A percentile compares a stretch with the other conserved stretches of the same genome.
Evolutionary conservation across 345 rosid genomes (phyloP).

Genomic region (Kernera saxatilis): DNA sequence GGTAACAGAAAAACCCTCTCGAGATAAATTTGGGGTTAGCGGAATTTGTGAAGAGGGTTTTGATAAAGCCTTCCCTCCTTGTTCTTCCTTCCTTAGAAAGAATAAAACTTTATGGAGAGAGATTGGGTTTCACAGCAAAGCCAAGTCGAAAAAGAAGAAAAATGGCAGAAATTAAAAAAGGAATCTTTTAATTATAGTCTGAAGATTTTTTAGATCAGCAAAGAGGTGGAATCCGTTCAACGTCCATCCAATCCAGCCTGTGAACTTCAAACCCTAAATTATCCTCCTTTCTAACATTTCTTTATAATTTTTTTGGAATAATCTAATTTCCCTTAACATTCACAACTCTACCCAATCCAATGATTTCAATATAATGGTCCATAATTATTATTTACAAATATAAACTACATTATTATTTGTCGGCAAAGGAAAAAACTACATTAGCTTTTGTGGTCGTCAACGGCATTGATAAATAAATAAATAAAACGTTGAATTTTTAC

Average conservation of each 20-base stretch:
- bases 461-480: too few relatives aligned
- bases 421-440: too few relatives aligned
- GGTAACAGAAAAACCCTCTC: not conserved
- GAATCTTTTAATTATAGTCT: conserved; percentile 3
- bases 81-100: conserved; percentile 6
- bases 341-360: not conserved
- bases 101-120: not conserved
- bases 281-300: not conserved
- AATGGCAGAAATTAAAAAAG: not conserved
- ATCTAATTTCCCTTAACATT: not conserved
- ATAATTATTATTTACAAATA: not conserved
- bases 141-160: not conserved
- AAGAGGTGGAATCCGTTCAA: conserved; percentile 23
- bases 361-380: not conserved
- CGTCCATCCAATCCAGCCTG: conserved; percentile 32
- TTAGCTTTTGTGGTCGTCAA: too few relatives aligned
- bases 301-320: not conserved
- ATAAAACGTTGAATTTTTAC: too few relatives aligned
- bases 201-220: conserved; percentile 3
- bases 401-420: not conserved
- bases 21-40: not conserved
- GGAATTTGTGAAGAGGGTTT: conserved; percentile 16
- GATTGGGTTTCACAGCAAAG: conserved; percentile 18
- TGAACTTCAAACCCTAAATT: conserved; percentile 19
- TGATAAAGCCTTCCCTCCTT: conserved; percentile 13